Percentiles rank a stretch among this genome's conserved stretches.
Evolutionary conservation across 805 yeast genomes (phyloP).

Genomic region (Wickerhamomyces chambardii): DNA sequence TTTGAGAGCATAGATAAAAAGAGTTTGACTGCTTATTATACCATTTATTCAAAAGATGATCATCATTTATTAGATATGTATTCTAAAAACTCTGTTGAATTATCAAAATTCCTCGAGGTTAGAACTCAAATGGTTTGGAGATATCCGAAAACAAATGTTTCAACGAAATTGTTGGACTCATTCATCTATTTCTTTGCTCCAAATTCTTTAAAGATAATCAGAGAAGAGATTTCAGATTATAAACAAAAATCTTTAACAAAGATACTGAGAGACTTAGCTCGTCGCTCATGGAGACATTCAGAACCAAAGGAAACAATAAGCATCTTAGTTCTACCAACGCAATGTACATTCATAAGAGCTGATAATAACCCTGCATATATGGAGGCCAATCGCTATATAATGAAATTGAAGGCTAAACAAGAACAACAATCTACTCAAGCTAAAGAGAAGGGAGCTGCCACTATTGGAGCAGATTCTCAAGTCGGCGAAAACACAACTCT

Average conservation of each 20-base stretch:
- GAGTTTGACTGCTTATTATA: slow-evolving; percentile 55
- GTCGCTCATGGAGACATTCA: slow-evolving; percentile 87
- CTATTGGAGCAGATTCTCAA: slow-evolving; percentile 80
- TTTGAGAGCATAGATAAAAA: slow-evolving; percentile 77
- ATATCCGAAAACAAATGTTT: slow-evolving; percentile 68
- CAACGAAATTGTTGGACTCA: slow-evolving; percentile 68
- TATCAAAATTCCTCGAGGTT: slow-evolving; percentile 61
- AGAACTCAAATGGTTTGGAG: slow-evolving; percentile 90
- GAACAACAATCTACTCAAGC: slow-evolving; percentile 15
- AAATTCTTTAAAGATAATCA: slow-evolving; percentile 43
- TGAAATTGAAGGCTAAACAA: slow-evolving; percentile 52
- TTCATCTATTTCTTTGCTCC: slow-evolving; percentile 58
- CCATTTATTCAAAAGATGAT: slow-evolving; percentile 46
- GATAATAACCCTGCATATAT: slow-evolving; percentile 74
- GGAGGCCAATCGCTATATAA: slow-evolving; percentile 79
- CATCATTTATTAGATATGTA: slow-evolving; percentile 62
- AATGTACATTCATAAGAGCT: slow-evolving; percentile 64
- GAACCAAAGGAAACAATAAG: slow-evolving; percentile 50
- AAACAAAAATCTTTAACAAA: slow-evolving; percentile 44
- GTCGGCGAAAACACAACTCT: slow-evolving; percentile 61
- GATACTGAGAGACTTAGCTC: slow-evolving; percentile 76
- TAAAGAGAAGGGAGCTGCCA: slow-evolving; percentile 52
- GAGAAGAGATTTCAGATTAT: slow-evolving; percentile 19
- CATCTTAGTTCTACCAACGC: slow-evolving; percentile 60
- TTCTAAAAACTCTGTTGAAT: slow-evolving; percentile 58